Conservation (phyloP, 176 grass and related monocot species). For the Chloris gayana region DNA sequence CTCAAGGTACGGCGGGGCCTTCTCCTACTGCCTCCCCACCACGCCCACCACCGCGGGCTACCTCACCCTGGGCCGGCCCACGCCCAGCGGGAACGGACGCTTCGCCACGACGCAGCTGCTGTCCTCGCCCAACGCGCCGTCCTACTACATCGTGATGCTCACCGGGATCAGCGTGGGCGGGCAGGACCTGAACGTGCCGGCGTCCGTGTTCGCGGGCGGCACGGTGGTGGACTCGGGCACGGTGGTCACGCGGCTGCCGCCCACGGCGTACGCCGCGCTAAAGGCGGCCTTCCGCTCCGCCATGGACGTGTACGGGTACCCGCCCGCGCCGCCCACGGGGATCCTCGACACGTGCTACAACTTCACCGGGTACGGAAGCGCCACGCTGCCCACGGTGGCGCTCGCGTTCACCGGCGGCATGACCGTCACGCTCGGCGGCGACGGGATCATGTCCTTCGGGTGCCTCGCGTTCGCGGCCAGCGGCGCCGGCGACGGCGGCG, state of each 20-base stretch:
- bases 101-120: constrained; percentile 68
- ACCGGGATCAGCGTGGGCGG: constrained; percentile 67
- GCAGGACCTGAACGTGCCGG: constrained; percentile 34
- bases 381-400: constrained; percentile 61
- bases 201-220: constrained; percentile 55
- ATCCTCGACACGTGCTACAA: constrained; percentile 88
- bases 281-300: constrained; percentile 58
- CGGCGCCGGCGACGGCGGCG: constrained; percentile 41
- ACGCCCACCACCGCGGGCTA: constrained; percentile 54
- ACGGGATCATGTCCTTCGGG: constrained; percentile 65
- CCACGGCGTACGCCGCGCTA: constrained; percentile 73
- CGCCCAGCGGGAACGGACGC: neutral
- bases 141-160: constrained; percentile 76
- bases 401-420: constrained; percentile 50
- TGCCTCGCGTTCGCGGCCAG: constrained; percentile 90
- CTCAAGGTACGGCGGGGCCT: constrained; percentile 57
- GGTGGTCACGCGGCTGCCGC: constrained; percentile 72
- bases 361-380: constrained; percentile 48
- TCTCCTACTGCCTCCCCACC: constrained; percentile 89
- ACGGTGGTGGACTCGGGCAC: constrained; percentile 90
- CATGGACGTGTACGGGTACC: constrained; percentile 57
- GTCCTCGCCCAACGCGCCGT: constrained; percentile 40
- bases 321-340: constrained; percentile 33
- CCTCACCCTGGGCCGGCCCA: constrained; percentile 56
- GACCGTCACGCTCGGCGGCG: constrained; percentile 38